Evolutionary conservation across 192 early-diverging fungal species (phyloP).

Genomic region (Umbelopsis vinacea): DNA sequence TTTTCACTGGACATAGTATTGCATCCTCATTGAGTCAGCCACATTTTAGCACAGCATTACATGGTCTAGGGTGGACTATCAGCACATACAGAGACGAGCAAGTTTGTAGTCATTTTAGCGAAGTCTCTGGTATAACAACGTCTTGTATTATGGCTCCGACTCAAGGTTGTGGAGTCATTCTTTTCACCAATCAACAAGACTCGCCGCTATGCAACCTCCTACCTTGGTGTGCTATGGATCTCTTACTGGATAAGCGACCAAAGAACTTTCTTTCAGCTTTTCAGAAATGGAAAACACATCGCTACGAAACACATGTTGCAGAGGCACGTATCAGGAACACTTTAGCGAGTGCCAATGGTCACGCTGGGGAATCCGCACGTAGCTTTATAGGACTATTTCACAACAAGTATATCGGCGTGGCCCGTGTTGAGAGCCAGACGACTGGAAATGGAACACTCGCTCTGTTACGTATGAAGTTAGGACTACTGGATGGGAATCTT

Average conservation of each 20-base stretch:
- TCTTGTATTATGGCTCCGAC: neutral
- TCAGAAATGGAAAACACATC: neutral
- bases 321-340: neutral
- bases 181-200: neutral
- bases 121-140: neutral
- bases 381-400: neutral
- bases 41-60: neutral
- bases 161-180: neutral
- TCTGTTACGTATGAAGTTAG: neutral
- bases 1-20: neutral
- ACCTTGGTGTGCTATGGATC: neutral
- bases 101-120: neutral
- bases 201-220: neutral
- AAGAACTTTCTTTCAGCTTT: neutral
- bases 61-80: neutral
- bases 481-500: neutral
- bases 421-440: neutral
- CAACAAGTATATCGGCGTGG: neutral
- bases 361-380: neutral
- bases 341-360: neutral
- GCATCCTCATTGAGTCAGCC: neutral
- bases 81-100: neutral
- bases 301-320: neutral
- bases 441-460: neutral
- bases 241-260: neutral